These are phyloP conservation scores for Conringia planisiliqua DNA, from an alignment of 345 rosid genomes.

Conservation along the genomic window DNA sequence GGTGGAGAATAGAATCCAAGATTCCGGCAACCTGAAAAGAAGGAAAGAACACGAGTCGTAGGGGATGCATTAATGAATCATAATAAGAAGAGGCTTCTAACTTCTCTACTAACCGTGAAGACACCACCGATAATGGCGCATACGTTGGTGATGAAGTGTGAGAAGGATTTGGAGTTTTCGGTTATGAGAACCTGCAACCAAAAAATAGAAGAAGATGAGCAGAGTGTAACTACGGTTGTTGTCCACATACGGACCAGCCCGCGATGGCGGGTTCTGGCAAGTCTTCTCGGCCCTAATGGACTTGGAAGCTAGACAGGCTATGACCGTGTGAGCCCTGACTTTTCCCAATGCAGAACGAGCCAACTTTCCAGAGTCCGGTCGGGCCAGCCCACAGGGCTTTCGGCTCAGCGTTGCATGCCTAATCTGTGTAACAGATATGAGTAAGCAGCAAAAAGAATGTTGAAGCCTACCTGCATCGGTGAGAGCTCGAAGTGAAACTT, in stretches of 20 bases:
- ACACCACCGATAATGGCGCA: conserved; percentile 97
- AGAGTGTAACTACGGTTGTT: background rate
- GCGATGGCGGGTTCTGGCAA: background rate
- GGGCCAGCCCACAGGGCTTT: background rate
- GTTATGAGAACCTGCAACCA: conserved; percentile 69
- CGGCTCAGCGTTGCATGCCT: background rate
- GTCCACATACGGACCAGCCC: background rate
- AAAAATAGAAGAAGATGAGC: background rate
- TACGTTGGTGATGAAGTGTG: conserved; percentile 89
- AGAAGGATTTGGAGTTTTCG: conserved; percentile 77
- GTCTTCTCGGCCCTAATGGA: background rate
- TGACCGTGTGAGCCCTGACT: background rate
- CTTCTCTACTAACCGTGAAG: conserved; percentile 77
- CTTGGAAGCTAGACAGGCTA: background rate
- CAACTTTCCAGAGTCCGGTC: background rate
- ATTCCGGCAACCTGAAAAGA: conserved; percentile 87
- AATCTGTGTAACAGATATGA: conserved; percentile 8
- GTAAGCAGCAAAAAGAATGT: background rate
- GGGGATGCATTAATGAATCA: background rate
- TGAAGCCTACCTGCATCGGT: conserved; percentile 83
- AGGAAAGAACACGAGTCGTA: background rate
- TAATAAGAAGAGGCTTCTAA: background rate
- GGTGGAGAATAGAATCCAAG: conserved; percentile 79
- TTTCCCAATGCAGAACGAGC: background rate
- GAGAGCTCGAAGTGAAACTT: conserved; percentile 96